phyloP scores from a whole-genome alignment of 495 filamentous ascomycete species.

The Sporormia fimetaria region DNA sequence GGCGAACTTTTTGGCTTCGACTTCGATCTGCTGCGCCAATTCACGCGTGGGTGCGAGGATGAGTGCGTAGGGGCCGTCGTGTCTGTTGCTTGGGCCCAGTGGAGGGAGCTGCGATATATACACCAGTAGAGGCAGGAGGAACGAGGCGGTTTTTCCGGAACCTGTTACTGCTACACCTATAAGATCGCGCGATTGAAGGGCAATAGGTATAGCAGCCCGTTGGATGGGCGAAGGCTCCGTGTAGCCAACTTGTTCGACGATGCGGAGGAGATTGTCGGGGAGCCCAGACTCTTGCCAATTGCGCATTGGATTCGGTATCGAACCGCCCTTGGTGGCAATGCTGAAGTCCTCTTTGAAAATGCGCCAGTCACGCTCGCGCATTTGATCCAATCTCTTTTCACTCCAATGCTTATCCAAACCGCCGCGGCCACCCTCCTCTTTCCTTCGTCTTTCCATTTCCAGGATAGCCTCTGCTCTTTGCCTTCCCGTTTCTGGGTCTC shows the following conservation, averaged over 20 bases:
- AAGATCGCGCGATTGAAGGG: conserved; percentile 81
- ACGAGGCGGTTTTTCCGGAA: conserved; percentile 97
- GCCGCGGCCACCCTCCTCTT: conserved; percentile 62
- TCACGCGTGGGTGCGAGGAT: conserved; percentile 97
- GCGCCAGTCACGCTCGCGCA: conserved; percentile 97
- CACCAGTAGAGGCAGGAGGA: conserved; percentile 84
- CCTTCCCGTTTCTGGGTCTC: conserved; percentile 70
- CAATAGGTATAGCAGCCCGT: conserved; percentile 89
- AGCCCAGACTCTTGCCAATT: conserved; percentile 81
- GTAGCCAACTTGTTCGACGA: conserved; percentile 80
- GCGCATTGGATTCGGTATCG: conserved; percentile 92
- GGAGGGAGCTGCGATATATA: conserved; percentile 90
- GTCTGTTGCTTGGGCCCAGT: conserved; percentile 77
- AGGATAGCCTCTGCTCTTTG: conserved; percentile 68
- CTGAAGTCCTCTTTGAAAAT: conserved; percentile 99
- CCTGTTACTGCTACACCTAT: conserved; percentile 97
- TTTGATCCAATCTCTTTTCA: conserved; percentile 87
- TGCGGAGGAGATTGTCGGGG: conserved; percentile 67
- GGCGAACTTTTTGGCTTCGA: conserved; percentile 90
- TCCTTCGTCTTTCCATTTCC: conserved; percentile 74
- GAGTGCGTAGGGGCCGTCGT: conserved; percentile 92
- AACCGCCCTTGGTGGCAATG: conserved; percentile 82
- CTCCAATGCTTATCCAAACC: conserved; percentile 89
- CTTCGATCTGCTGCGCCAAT: conserved; percentile 93
- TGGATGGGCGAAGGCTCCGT: conserved; percentile 89